phyloP scores from a whole-genome alignment of 2,329 filamentous ascomycete species.

The Aureobasidium sp. region DNA sequence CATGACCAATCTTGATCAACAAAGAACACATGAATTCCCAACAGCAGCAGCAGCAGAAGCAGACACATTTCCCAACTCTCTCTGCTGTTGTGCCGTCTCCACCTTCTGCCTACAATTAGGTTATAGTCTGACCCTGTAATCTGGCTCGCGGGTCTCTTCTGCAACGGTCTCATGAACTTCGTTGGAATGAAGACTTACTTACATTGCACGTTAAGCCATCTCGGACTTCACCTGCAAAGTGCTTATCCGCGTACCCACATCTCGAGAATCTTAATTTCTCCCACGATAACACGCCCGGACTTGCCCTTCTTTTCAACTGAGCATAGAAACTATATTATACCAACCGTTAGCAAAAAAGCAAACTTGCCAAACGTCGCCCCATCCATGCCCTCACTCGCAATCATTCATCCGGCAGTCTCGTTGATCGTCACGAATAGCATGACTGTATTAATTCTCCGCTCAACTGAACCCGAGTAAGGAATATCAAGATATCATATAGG shows the following conservation, averaged over 20 bases:
- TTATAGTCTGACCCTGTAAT: background rate
- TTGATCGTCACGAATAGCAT: background rate
- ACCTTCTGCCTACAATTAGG: background rate
- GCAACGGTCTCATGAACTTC: conserved; percentile 2
- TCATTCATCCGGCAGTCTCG: background rate
- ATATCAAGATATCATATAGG: background rate
- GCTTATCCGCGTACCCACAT: background rate
- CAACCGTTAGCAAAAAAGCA: background rate
- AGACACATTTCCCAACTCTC: too few relatives aligned
- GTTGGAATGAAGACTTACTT: background rate
- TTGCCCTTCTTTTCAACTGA: background rate
- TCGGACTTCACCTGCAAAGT: background rate
- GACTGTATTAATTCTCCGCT: background rate
- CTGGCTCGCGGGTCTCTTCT: background rate
- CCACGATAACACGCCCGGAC: background rate
- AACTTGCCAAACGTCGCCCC: background rate
- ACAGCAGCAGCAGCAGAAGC: background rate
- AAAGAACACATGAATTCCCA: too few relatives aligned
- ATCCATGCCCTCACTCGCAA: background rate
- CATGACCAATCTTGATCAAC: background rate
- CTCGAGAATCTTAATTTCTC: background rate
- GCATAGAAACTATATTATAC: background rate
- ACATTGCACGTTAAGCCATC: conserved; percentile 6
- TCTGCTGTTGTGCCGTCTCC: background rate
- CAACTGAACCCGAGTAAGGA: background rate